phyloP scores from a whole-genome alignment of 768 basidiomycete genomes.

The Daedaleopsis sinensis region DNA sequence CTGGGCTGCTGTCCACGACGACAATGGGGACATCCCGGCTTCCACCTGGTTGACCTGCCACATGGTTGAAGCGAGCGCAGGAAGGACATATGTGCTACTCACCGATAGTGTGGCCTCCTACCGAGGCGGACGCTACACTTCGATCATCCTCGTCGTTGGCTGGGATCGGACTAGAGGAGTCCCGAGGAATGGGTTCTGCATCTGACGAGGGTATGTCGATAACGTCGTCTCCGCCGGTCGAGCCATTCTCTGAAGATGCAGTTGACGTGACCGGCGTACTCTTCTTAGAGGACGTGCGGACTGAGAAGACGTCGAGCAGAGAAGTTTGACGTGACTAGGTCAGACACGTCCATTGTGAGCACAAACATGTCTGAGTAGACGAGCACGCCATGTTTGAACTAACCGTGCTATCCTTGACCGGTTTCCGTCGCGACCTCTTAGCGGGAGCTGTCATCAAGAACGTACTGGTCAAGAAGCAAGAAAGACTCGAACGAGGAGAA shows the following conservation, averaged over 20 bases:
- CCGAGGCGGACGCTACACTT: neutral
- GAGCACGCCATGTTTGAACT: neutral
- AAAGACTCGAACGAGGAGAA: neutral
- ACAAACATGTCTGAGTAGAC: neutral
- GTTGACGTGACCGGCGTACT: constrained; percentile 9
- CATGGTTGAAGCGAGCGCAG: neutral
- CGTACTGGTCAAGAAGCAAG: neutral
- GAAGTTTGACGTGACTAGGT: constrained; percentile 19
- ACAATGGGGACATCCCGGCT: constrained; percentile 45
- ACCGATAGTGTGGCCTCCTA: neutral
- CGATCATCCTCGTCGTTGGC: neutral
- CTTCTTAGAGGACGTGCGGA: constrained; percentile 1
- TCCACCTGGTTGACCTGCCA: constrained; percentile 11
- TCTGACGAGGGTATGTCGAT: constrained; percentile 17
- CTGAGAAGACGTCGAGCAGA: constrained; percentile 13
- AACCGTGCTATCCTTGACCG: constrained; percentile 9
- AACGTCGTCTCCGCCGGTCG: neutral
- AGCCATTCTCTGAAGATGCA: constrained; percentile 13
- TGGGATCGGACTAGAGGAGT: neutral
- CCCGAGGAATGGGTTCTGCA: neutral
- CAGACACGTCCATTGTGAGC: neutral
- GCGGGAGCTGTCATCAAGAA: neutral
- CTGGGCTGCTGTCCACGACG: constrained; percentile 46
- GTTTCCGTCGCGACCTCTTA: neutral
- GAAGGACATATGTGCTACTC: neutral